A percentile compares a stretch with the other conserved stretches of the same genome.
Evolutionary conservation across 192 early-diverging fungal genomes (phyloP).

Genomic region (Coemansia sp.): DNA sequence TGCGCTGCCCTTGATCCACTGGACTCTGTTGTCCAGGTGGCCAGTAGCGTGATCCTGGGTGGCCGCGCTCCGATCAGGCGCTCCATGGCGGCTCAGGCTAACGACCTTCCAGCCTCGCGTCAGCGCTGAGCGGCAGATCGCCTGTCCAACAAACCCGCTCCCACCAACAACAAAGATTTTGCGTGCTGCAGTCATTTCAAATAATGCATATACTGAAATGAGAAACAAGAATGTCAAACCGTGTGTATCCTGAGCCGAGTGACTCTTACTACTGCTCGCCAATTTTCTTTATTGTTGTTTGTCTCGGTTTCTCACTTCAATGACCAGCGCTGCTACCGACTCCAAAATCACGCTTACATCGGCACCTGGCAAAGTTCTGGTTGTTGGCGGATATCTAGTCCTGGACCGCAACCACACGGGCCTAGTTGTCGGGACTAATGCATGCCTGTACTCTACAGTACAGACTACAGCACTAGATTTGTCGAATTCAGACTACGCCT

Average conservation of each 20-base stretch:
- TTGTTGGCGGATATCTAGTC: constrained; percentile 92
- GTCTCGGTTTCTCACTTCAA: constrained; percentile 5
- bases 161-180: constrained; percentile 64
- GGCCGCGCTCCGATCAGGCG: constrained; percentile 18
- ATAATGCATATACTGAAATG: not conserved
- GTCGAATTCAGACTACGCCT: not conserved
- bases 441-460: constrained; percentile 81
- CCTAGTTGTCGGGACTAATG: constrained; percentile 77
- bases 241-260: not conserved
- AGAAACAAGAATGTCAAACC: not conserved
- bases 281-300: not conserved
- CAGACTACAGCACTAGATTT: constrained; percentile 18
- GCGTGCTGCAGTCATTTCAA: constrained; percentile 21
- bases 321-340: not conserved
- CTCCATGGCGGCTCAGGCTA: constrained; percentile 54
- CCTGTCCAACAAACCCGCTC: constrained; percentile 60
- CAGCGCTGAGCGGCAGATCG: constrained; percentile 47
- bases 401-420: constrained; percentile 77
- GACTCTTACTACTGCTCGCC: not conserved
- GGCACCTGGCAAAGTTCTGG: constrained; percentile 93
- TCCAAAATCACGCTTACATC: constrained; percentile 60
- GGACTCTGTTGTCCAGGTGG: not conserved
- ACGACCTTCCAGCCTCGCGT: constrained; percentile 51
- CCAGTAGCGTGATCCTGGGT: not conserved
- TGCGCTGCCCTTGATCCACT: constrained; percentile 64